Percentiles rank a stretch among this genome's conserved stretches.
Conservation (phyloP, 805 yeast species). For the Ogataea ramenticola region DNA sequence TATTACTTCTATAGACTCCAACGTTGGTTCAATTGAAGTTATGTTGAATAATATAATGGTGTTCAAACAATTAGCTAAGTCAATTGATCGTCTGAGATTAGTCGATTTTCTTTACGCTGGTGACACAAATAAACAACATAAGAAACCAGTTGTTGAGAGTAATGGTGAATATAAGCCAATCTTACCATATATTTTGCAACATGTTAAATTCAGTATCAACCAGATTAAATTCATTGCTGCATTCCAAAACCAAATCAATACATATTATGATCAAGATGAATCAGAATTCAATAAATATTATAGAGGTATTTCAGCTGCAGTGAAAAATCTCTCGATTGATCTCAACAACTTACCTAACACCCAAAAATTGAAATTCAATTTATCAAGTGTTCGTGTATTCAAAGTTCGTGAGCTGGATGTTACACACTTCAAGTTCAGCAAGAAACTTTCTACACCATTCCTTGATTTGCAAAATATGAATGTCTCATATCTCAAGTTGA, state of each 20-base stretch:
- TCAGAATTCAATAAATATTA: conserved; percentile 18
- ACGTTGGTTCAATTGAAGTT: conserved; percentile 8
- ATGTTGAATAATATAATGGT: conserved; percentile 6
- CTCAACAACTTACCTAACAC: conserved; percentile 2
- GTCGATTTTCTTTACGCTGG: neutral
- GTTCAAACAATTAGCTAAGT: conserved; percentile 10
- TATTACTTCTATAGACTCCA: neutral
- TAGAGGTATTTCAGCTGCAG: conserved; percentile 18
- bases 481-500: conserved; percentile 8
- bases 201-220: conserved; percentile 6
- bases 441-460: conserved; percentile 5
- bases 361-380: neutral
- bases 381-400: neutral
- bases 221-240: conserved; percentile 16
- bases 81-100: neutral
- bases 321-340: conserved; percentile 3
- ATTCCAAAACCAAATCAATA: conserved; percentile 23
- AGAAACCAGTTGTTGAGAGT: neutral
- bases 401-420: conserved; percentile 9
- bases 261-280: conserved; percentile 22
- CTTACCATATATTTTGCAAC: conserved; percentile 8
- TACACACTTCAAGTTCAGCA: conserved; percentile 5
- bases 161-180: neutral
- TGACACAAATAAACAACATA: neutral
- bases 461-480: conserved; percentile 7